phyloP scores from a whole-genome alignment of 768 basidiomycete species.

The Candolleomyces eurysporus region DNA sequence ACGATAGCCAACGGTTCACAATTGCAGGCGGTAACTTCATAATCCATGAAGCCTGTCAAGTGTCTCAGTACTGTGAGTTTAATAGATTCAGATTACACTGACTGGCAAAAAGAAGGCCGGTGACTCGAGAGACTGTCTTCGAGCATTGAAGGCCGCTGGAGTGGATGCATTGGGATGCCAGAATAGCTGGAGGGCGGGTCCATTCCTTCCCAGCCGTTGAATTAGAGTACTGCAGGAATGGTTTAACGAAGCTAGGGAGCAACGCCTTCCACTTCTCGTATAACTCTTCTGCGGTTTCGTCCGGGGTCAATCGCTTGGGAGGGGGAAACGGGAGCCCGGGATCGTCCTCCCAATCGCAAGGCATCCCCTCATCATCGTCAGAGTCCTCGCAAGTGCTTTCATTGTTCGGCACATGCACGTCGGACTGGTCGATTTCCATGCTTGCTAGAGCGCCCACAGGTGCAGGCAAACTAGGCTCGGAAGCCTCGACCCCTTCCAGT shows the following conservation, averaged over 20 bases:
- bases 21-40: not conserved
- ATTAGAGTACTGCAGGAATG: not conserved
- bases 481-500: not conserved
- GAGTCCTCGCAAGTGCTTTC: not conserved
- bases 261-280: not conserved
- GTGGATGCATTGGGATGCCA: not conserved
- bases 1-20: conserved; percentile 26
- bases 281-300: not conserved
- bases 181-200: no score
- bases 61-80: not conserved
- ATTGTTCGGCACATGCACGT: no score
- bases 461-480: no score
- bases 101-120: not conserved
- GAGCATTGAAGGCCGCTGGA: not conserved
- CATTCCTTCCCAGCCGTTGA: not conserved
- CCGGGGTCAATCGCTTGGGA: no score
- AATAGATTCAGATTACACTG: not conserved
- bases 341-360: not conserved
- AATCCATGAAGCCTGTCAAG: not conserved
- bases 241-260: not conserved
- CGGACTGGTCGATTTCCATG: no score
- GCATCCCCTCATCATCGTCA: not conserved
- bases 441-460: no score
- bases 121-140: not conserved
- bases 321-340: not conserved